A percentile compares a stretch with the other conserved stretches of the same genome.
Conservation (phyloP, 352 stramenopile species). For the Aphanomyces invadans region DNA sequence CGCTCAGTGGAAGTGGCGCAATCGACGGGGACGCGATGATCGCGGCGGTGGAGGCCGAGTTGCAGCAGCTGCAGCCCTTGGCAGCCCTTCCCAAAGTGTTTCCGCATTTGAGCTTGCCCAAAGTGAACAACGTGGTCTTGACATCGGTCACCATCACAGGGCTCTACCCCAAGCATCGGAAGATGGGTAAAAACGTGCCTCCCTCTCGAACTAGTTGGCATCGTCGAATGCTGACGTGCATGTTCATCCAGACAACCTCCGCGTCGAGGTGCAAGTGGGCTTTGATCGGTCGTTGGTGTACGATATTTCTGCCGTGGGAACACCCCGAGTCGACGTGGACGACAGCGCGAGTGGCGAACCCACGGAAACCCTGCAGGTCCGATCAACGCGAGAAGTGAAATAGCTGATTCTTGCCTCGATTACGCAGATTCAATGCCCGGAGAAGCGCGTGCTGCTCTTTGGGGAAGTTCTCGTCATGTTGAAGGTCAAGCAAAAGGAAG, state of each 20-base stretch:
- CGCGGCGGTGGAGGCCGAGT: background rate
- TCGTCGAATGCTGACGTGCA: background rate
- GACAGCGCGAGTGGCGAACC: background rate
- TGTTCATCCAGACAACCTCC: background rate
- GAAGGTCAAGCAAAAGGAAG: conserved; percentile 32
- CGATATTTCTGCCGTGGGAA: conserved; percentile 10
- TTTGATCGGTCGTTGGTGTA: conserved; percentile 17
- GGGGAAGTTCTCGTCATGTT: conserved; percentile 56
- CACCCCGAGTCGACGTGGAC: background rate
- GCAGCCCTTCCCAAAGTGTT: conserved; percentile 18
- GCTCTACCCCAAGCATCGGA: conserved; percentile 9
- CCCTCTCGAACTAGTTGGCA: too few relatives aligned
- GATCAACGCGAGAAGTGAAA: background rate
- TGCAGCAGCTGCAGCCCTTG: background rate
- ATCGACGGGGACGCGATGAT: background rate
- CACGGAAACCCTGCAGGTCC: background rate
- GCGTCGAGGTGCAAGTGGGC: conserved; percentile 15
- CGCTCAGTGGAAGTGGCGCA: background rate
- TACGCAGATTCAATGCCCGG: conserved; percentile 15
- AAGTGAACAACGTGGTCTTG: background rate
- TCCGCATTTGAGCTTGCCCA: background rate
- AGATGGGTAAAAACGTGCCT: too few relatives aligned
- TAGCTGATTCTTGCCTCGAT: too few relatives aligned
- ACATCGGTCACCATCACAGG: background rate
- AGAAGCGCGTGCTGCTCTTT: conserved; percentile 39